Base-by-base conservation (phyloP, 1,284 basidiomycete species). In the Neolentinus lepideus region DNA sequence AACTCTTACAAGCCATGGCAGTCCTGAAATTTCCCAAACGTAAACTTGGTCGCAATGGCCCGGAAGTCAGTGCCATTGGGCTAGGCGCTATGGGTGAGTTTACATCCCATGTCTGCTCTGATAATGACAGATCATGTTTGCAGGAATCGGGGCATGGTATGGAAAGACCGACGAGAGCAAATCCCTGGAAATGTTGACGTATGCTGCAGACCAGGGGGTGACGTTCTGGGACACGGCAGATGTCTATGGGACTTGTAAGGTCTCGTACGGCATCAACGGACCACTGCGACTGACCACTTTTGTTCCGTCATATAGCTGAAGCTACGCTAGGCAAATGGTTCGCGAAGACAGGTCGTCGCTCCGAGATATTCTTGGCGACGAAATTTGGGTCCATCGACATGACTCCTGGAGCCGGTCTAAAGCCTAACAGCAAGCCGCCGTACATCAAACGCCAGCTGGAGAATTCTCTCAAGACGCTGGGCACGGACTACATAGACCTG, bases 401-500 rank as follows among this genome's bases (percentile, higher is more conserved):
- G 48, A 53, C 57, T 33, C 38, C 38, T 54, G 55, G 25, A 52
- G 55, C 16, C 51, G 51, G 9, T 25, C 24, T n/a, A 51, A 52
- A 16, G 25, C 54, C 38, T 16, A 51, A 24, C 63, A 68, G 62
- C 60, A 60, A 62, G 14, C 66, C 65, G 1, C 54, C 57, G 10
- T 67, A 67, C 59, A 64, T 70, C 56, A 57, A 56, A 11, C 52
- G 62, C 12, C 64, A 65, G 1, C 53, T 69, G 47, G 59, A 63
- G 50, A 59, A 56, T 25, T 64, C 65, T 10, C 62, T 69, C 10
- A 54, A 62, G 52, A 56, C 54, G 24, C 65, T 74, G 19, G 59
- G 66, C 9, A 64, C 67, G 21, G 64, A 68, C 19, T 65, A 65
- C 48, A 66, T 75, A 53, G 73, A 74, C 57, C 59, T 75, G 14